Evolutionary conservation across 2,329 filamentous ascomycete genomes (phyloP), one percentile per base, ranked within the genome.

Genomic region (Arthrobotrys conoides): DNA sequence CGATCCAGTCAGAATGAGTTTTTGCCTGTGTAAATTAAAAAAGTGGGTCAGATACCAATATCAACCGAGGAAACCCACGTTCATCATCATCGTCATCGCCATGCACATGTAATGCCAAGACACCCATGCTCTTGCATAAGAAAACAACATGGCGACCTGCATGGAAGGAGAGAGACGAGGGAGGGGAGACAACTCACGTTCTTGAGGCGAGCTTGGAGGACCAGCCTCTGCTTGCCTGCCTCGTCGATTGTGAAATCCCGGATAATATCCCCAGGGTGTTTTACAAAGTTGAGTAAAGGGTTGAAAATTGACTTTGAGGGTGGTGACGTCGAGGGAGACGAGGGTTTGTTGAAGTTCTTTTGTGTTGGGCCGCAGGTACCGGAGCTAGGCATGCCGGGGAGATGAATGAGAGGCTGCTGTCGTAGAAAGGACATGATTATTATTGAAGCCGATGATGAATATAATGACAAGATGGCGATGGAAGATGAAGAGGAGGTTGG

Each of bases 1-100:
- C 86, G 81, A 91, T 88, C 93, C 94, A 97, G 83, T 94, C 90
- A 63, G 88, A 85, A 81, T 90, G 88, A 0, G 89, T 89, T 76
- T 89, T 88, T 79, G 93, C 92, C 90, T 93, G 81, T 71, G 67
- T 9, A 14, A 75, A 46, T 44, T n/a, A n/a, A 46, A 20, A 46
- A 72, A 46, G 76, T 79, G 63, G 70, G 68, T 72, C 76, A 63
- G 38, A 38, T 44, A 24, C 10, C 2, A 14, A 69, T 72, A 61
- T 57, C 48, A 71, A 49, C 66, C 66, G 66, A 71, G 59, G 72
- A 66, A 77, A 71, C 70, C 63, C 73, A 68, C 64, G 59, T 71
- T 24, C 48, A 51, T 24, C 51, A 33, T 33, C 51, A 55, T 33
- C 24, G 14, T 46, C 51, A 55, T 55, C 48, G 22, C 20, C 22